phyloP scores from a whole-genome alignment of 305 asterid genomes.

The Ilex paraguariensis region DNA sequence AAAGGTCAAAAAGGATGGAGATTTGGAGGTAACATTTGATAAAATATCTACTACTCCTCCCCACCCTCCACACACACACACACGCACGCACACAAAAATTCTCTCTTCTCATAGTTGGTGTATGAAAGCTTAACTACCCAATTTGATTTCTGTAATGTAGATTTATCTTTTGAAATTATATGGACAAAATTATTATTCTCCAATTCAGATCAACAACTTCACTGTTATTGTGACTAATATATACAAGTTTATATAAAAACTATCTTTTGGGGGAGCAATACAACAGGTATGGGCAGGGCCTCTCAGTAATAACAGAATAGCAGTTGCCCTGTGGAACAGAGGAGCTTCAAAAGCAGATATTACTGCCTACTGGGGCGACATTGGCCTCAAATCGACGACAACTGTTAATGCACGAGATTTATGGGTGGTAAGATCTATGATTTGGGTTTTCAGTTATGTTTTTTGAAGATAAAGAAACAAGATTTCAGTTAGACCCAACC shows the following conservation, averaged over 20 bases:
- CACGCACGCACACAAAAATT: neutral
- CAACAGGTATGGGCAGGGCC: constrained; percentile 88
- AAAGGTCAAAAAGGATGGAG: constrained; percentile 63
- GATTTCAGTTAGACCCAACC: no score
- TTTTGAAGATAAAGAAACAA: no score
- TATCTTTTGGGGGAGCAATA: no score
- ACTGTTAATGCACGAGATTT: constrained; percentile 55
- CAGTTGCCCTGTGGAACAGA: constrained; percentile 74
- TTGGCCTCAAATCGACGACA: constrained; percentile 50
- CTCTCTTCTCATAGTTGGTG: no score
- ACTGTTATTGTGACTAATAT: no score
- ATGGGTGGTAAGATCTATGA: constrained; percentile 56
- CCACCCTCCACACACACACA: no score
- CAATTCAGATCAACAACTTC: no score
- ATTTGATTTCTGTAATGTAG: no score
- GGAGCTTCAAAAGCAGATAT: constrained; percentile 60
- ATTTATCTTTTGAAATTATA: neutral
- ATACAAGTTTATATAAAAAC: no score
- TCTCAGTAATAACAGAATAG: constrained; percentile 54
- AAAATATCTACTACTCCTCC: no score
- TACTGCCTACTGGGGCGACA: constrained; percentile 69
- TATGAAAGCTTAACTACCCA: no score
- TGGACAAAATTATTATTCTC: neutral
- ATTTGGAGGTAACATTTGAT: constrained; percentile 48
- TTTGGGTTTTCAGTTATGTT: neutral